Base-by-base conservation (phyloP, 2,329 filamentous ascomycete genomes). In the Scedosporium apiospermum region DNA sequence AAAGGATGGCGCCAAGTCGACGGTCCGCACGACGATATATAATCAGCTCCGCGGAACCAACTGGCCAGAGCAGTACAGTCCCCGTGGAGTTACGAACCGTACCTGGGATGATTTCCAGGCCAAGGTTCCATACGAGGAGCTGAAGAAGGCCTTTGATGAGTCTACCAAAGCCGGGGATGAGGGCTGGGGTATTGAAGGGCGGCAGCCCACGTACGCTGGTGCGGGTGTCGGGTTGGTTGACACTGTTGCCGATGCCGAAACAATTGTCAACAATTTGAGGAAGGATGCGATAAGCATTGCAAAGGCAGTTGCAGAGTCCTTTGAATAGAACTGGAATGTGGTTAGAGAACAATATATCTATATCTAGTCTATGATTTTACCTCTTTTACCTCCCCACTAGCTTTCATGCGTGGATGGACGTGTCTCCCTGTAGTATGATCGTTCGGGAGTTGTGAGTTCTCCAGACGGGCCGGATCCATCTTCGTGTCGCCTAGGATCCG, bases 141-240 rank as follows among this genome's bases (percentile, higher is more conserved):
- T 82, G 2, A 77, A 80, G 67, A 67, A 61, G 26, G 69, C 69
- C 0, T 77, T 81, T 62, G 77, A 80, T 57, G 71, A 76, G 59
- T 72, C 75, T 6, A 64, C 70, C 2, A 72, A 73, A 64, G 57
- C 68, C 6, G 80, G 77, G 0, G 78, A 81, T 62, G 66, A 66
- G 6, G 80, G 75, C 2, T 82, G 79, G 78, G 80, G 80, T 0
- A 76, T 75, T 0, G 70, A 77, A 6, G 80, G 79, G 0, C 72
- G 80, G 62, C 67, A 80, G n/a, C 78, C 78, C 4, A 82, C 80
- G 1, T 82, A 82, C 66, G 80, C 78, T 0, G 78, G 80, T 0
- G 75, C 78, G 0, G 73, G 72, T 0, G 69, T 82, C 21, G 80
- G 80, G 0, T 66, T 82, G 30, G 72, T 82, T 18, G 71, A 71